Conservation (phyloP, 257 asterid genomes). For the Solanum pennellii region DNA sequence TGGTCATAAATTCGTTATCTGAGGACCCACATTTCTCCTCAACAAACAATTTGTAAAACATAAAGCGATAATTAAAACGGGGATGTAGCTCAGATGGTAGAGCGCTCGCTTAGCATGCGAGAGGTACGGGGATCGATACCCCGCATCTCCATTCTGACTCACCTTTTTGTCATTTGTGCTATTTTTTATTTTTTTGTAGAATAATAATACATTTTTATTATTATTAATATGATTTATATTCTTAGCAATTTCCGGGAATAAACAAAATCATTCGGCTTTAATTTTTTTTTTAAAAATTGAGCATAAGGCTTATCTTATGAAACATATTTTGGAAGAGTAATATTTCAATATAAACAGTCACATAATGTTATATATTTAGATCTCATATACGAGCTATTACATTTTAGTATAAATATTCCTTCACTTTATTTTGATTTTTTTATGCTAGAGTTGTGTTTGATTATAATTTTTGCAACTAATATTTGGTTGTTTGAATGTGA, state of each 20-base stretch:
- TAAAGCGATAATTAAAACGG: not conserved
- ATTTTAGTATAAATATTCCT: too few species aligned
- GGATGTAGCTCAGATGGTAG: conserved; percentile 59
- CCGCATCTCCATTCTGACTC: conserved; percentile 25
- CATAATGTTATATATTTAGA: too few species aligned
- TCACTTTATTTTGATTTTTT: not conserved
- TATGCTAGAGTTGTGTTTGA: not conserved
- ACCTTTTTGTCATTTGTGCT: not conserved
- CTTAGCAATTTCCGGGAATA: too few species aligned
- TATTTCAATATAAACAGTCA: not conserved
- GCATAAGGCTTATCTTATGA: not conserved
- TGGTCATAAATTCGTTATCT: not conserved
- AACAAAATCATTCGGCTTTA: not conserved
- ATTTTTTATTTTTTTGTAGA: not conserved
- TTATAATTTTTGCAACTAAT: too few species aligned
- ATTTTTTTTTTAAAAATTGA: too few species aligned
- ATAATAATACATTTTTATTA: too few species aligned
- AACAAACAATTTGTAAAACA: not conserved
- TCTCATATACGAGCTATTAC: not conserved
- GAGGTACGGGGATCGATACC: conserved; percentile 32
- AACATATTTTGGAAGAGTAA: not conserved
- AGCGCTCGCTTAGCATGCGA: conserved; percentile 41
- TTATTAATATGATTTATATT: too few species aligned
- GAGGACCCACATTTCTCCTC: not conserved
- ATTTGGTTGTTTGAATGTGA: not conserved